Evolutionary conservation across 495 filamentous ascomycete genomes (phyloP).

Genomic region (Pseudevernia furfuracea): DNA sequence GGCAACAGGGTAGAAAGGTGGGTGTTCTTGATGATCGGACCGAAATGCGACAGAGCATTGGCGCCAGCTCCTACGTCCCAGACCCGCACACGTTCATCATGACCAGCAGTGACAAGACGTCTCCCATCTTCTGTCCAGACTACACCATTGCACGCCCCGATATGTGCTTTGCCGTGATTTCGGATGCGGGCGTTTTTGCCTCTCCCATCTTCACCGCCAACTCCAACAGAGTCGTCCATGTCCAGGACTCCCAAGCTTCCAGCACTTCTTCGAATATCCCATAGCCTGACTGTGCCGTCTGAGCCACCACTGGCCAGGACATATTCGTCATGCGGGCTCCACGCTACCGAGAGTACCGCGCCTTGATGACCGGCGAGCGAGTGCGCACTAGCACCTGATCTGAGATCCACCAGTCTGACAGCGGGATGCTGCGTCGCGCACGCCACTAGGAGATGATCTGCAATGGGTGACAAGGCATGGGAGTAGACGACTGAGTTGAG

Average conservation of each 20-base stretch:
- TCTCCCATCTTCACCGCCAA: slow-evolving; percentile 40
- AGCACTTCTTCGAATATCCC: slow-evolving; percentile 72
- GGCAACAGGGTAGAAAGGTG: slow-evolving; percentile 57
- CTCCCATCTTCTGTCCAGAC: slow-evolving; percentile 72
- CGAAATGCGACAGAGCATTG: slow-evolving; percentile 78
- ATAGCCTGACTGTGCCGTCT: slow-evolving; percentile 73
- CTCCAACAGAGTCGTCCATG: slow-evolving; percentile 68
- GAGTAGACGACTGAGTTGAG: slow-evolving; percentile 66
- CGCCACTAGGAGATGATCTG: slow-evolving; percentile 65
- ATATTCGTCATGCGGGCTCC: slow-evolving; percentile 72
- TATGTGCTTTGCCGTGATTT: slow-evolving; percentile 56
- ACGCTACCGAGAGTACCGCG: slow-evolving; percentile 63
- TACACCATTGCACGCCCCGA: slow-evolving; percentile 71
- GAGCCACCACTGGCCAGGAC: slow-evolving; percentile 69
- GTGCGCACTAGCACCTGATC: slow-evolving; percentile 68
- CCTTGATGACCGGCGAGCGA: slow-evolving; percentile 66
- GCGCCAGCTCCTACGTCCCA: slow-evolving; percentile 74
- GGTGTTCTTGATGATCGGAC: slow-evolving; percentile 64
- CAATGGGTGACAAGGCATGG: slow-evolving; percentile 67
- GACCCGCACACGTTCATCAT: slow-evolving; percentile 73
- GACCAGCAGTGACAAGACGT: slow-evolving; percentile 68
- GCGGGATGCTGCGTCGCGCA: slow-evolving; percentile 74
- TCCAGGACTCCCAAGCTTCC: slow-evolving; percentile 68
- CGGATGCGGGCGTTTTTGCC: slow-evolving; percentile 42
- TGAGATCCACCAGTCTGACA: slow-evolving; percentile 74